Conservation (phyloP, 2,329 filamentous ascomycete genomes). For the Fusarium incarnatum region DNA sequence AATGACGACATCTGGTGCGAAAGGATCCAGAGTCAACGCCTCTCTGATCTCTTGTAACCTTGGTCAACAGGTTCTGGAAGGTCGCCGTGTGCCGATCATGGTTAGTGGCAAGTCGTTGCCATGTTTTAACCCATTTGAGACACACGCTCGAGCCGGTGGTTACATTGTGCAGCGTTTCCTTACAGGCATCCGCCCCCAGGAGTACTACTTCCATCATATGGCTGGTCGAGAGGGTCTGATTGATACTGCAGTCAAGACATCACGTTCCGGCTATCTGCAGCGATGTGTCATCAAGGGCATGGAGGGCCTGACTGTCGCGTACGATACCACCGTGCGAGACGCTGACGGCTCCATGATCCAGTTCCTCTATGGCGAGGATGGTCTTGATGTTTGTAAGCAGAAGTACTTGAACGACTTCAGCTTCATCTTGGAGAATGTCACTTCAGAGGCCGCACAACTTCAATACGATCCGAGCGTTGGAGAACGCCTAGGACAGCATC, state of each 20-base stretch:
- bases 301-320: constrained; percentile 92
- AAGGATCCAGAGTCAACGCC: constrained; percentile 92
- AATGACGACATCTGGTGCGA: constrained; percentile 97
- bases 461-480: constrained; percentile 68
- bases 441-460: constrained; percentile 81
- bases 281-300: constrained; percentile 98
- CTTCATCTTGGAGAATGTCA: constrained; percentile 88
- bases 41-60: constrained; percentile 98
- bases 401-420: constrained; percentile 91
- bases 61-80: constrained; percentile 95
- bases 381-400: constrained; percentile 92
- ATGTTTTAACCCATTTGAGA: constrained; percentile 93
- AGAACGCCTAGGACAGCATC: constrained; percentile 62
- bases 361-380: constrained; percentile 97
- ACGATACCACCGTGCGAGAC: constrained; percentile 94
- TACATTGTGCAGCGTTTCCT: constrained; percentile 97
- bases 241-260: constrained; percentile 98
- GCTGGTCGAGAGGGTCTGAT: constrained; percentile 97
- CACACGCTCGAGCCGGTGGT: constrained; percentile 87
- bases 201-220: constrained; percentile 99
- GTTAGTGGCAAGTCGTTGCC: constrained; percentile 96
- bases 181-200: constrained; percentile 95
- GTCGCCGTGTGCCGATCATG: constrained; percentile 94
- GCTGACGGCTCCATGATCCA: constrained; percentile 93
- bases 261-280: constrained; percentile 94